Percentiles rank a stretch among this genome's conserved stretches.
Evolutionary conservation across 179 eudicot species (phyloP).

Genomic region (Beta macrorhiza): DNA sequence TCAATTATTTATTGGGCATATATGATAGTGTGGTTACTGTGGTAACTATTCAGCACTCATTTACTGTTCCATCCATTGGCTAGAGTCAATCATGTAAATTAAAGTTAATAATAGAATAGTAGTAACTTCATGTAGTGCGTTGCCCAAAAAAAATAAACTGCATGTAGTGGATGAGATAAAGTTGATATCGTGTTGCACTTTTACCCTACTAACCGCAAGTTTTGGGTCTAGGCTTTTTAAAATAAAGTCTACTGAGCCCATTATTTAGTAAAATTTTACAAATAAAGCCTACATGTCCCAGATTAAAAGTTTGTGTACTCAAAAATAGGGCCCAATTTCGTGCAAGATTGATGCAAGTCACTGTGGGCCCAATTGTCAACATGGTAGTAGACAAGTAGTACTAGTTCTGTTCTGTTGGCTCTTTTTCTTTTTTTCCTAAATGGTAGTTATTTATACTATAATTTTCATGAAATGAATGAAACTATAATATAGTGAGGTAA

Average conservation of each 20-base stretch:
- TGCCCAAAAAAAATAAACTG: no score
- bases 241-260: no score
- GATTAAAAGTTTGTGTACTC: neutral
- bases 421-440: no score
- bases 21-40: neutral
- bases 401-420: no score
- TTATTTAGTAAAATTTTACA: no score
- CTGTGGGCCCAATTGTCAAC: neutral
- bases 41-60: neutral
- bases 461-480: no score
- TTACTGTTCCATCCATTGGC: neutral
- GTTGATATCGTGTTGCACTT: neutral
- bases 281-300: neutral
- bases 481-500: no score
- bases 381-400: no score
- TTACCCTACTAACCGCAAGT: neutral
- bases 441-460: no score
- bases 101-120: neutral
- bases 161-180: neutral
- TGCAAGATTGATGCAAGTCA: neutral
- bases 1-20: neutral
- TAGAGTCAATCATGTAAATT: neutral
- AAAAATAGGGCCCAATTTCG: neutral
- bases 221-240: neutral
- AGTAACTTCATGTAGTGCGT: neutral